Evolutionary conservation across 2,329 filamentous ascomycete species (phyloP), one percentile per base, ranked within the genome.

Genomic region (Metarhizium robertsii): DNA sequence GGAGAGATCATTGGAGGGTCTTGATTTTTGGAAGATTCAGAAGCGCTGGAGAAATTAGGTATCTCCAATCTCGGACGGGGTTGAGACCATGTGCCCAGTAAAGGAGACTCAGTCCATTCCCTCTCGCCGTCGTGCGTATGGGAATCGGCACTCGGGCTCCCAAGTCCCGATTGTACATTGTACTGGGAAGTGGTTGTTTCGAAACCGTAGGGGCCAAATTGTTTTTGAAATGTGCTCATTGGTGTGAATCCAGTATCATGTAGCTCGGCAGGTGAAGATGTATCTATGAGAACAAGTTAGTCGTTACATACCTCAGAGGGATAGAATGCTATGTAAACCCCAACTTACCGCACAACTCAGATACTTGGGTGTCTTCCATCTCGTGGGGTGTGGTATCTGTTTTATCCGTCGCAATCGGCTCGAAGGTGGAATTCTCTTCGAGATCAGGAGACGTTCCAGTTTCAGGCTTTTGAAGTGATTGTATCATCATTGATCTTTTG

Each of bases 341-440:
- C 4, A 46, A 48, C 73, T 60, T 68, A 79, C 79, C 76, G 55
- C 66, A 67, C 45, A 82, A 64, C 59, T 82, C 79, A 6, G 69
- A 69, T n/a, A 79, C 61, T 11, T 70, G 68, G 0, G 69, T 75
- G 53, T 73, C 69, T 2, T 65, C 69, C 67, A 79, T 73, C 61
- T 79, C 77, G 32, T 68, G 60, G 18, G 25, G 20, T 13, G 48
- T 16, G 16, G 18, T 47, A 10, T 52, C 45, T 18, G 30, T 14
- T 16, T 25, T 43, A 18, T 48, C 43, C 18, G 29, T 10, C 6
- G 45, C n/a, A 10, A 18, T 10, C n/a, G 32, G n/a, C 20, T 29
- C 32, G 16, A 36, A 3, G 20, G 2, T 10, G 8, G 16, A 14
- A 20, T 2, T 54, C 13, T 16, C 34, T 11, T 40, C 53, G 14